A percentile compares a stretch with the other conserved stretches of the same genome.
These are phyloP conservation scores for Cylindrotheca fusiformis DNA, from an alignment of 108 stramenopile genomes.

Conservation along the genomic window DNA sequence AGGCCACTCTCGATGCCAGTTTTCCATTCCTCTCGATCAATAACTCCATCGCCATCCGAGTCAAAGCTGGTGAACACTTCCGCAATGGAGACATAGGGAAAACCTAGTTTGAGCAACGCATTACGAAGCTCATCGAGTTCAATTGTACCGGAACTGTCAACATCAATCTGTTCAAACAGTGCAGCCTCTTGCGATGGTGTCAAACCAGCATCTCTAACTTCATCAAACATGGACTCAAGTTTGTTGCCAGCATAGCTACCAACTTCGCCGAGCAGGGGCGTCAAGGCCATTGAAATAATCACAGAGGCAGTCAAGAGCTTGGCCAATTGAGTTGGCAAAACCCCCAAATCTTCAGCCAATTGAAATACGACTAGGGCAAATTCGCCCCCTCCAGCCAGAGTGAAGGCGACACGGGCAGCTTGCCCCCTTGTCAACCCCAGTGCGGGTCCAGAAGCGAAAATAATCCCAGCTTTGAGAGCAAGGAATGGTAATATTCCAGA, in stretches of 20 bases:
- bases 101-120: conserved; percentile 26
- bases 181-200: conserved; percentile 36
- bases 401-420: conserved; percentile 59
- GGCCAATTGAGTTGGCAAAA: conserved; percentile 46
- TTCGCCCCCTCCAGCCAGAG: conserved; percentile 65
- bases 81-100: conserved; percentile 32
- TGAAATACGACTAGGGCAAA: conserved; percentile 80
- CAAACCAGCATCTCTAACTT: conserved; percentile 24
- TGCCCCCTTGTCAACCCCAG: conserved; percentile 59
- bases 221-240: conserved; percentile 30
- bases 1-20: conserved; percentile 34
- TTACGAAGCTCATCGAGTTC: conserved; percentile 49
- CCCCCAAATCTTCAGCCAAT: conserved; percentile 57
- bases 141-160: conserved; percentile 43
- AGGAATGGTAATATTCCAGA: conserved; percentile 59
- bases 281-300: conserved; percentile 77
- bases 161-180: conserved; percentile 46
- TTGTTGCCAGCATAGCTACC: conserved; percentile 55
- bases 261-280: conserved; percentile 60
- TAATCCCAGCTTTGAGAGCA: conserved; percentile 47
- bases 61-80: conserved; percentile 68
- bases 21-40: conserved; percentile 56
- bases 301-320: conserved; percentile 66
- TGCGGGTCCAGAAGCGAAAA: conserved; percentile 57
- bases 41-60: conserved; percentile 61